Evolutionary conservation across 352 stramenopile species (phyloP).

Genomic region (Phytophthora agathidicida): DNA sequence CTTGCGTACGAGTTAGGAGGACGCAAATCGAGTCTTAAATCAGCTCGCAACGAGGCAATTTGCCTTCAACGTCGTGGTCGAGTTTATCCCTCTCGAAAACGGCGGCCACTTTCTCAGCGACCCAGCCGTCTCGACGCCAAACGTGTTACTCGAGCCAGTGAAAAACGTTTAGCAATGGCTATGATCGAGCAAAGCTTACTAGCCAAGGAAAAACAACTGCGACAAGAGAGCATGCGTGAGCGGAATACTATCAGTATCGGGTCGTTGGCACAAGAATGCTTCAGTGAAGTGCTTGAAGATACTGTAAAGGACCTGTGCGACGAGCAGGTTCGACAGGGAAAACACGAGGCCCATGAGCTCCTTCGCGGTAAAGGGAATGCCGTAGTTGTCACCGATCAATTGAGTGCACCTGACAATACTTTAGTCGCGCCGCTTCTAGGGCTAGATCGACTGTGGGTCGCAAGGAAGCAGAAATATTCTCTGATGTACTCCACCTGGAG

Average conservation of each 20-base stretch:
- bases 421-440: conserved; percentile 20
- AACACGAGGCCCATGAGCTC: conserved; percentile 24
- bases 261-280: conserved; percentile 30
- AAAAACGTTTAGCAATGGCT: conserved; percentile 74
- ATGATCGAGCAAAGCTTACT: conserved; percentile 54
- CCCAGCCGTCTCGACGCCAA: conserved; percentile 51
- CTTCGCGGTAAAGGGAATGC: conserved; percentile 17
- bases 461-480: conserved; percentile 41
- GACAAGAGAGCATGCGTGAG: conserved; percentile 29
- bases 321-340: conserved; percentile 25
- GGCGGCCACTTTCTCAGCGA: conserved; percentile 20
- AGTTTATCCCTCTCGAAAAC: conserved; percentile 39
- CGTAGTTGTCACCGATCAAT: conserved; percentile 8
- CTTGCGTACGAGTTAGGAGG: conserved; percentile 55
- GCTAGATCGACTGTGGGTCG: conserved; percentile 53
- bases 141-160: conserved; percentile 52
- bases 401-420: neutral
- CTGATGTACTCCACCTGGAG: conserved; percentile 48
- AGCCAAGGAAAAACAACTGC: conserved; percentile 34
- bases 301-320: conserved; percentile 32
- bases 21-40: conserved; percentile 19
- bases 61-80: conserved; percentile 35
- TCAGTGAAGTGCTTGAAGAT: conserved; percentile 26
- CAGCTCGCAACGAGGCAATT: conserved; percentile 43
- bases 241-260: conserved; percentile 30